A percentile compares a stretch with the other conserved stretches of the same genome.
Conservation (phyloP, 2,329 filamentous ascomycete species). For the Neopestalotiopsis clavispora region DNA sequence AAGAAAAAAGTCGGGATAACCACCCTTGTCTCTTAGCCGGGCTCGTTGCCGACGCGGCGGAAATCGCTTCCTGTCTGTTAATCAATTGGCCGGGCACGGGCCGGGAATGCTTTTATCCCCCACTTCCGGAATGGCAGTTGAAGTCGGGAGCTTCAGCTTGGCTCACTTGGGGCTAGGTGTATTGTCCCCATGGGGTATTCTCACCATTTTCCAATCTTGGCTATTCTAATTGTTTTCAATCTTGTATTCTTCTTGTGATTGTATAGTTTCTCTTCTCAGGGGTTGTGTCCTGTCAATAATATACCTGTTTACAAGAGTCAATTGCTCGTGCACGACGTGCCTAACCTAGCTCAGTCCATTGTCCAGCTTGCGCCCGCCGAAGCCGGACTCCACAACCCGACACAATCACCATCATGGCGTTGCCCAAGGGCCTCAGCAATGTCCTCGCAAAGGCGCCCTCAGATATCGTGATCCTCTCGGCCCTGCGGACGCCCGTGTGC, state of each 20-base stretch:
- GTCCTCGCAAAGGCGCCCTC: constrained; percentile 79
- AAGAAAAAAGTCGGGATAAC: neutral
- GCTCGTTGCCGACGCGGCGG: constrained; percentile 4
- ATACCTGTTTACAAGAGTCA: neutral
- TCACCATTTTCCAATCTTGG: neutral
- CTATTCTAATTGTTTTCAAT: neutral
- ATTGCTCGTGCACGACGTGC: neutral
- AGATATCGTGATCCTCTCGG: constrained; percentile 87
- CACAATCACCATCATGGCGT: constrained; percentile 43
- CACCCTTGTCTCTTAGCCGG: constrained; percentile 3
- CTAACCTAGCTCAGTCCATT: neutral
- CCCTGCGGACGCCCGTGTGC: constrained; percentile 87
- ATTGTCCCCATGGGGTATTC: constrained; percentile 14
- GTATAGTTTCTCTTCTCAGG: neutral
- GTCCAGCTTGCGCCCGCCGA: neutral
- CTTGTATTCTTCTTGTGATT: constrained; percentile 3
- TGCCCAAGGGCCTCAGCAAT: constrained; percentile 71
- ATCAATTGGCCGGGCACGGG: constrained; percentile 4
- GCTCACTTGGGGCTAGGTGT: neutral
- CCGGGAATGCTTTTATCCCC: constrained; percentile 22
- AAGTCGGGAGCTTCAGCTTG: neutral
- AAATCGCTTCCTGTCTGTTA: neutral
- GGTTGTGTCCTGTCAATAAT: neutral
- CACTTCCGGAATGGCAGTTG: constrained; percentile 17
- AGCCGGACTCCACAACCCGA: neutral